phyloP scores from a whole-genome alignment of 1,284 basidiomycete genomes.

The Heterobasidion parviporum region DNA sequence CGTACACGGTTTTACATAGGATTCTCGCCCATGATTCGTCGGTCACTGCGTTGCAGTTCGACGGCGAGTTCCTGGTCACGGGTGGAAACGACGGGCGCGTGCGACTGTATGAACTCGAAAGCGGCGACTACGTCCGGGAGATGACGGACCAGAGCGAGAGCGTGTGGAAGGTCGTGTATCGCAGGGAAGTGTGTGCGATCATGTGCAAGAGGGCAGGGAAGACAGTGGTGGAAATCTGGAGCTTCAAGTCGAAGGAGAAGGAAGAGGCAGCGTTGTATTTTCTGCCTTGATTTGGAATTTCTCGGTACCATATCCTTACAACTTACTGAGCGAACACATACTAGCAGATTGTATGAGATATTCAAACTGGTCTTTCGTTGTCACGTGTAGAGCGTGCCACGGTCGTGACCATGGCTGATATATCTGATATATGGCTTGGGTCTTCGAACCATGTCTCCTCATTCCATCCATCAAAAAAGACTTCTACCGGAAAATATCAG shows the following conservation, averaged over 20 bases:
- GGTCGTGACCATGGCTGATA: too few species aligned
- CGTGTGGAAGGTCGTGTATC: constrained; percentile 85
- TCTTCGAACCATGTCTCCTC: too few species aligned
- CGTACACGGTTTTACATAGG: constrained; percentile 32
- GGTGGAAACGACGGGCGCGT: constrained; percentile 91
- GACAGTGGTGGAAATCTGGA: constrained; percentile 89
- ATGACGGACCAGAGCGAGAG: constrained; percentile 70
- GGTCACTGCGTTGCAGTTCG: constrained; percentile 87
- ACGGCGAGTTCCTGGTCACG: constrained; percentile 71
- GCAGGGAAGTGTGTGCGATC: constrained; percentile 73
- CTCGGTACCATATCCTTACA: too few species aligned
- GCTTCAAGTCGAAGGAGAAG: constrained; percentile 40
- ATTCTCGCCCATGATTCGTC: constrained; percentile 84
- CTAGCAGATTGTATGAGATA: too few species aligned
- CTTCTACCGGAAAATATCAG: too few species aligned
- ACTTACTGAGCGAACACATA: too few species aligned
- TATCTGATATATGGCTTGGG: too few species aligned
- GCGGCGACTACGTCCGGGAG: constrained; percentile 69
- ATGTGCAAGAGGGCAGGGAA: constrained; percentile 79
- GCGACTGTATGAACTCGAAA: constrained; percentile 74
- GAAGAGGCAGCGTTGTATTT: neutral
- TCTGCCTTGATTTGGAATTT: too few species aligned
- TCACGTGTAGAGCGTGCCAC: too few species aligned
- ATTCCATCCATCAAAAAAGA: too few species aligned
- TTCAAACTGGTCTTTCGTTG: too few species aligned